Percentiles rank a stretch among this genome's conserved stretches.
Evolutionary conservation across 2,329 filamentous ascomycete species (phyloP).

Genomic region (Aspergillus floridensis): DNA sequence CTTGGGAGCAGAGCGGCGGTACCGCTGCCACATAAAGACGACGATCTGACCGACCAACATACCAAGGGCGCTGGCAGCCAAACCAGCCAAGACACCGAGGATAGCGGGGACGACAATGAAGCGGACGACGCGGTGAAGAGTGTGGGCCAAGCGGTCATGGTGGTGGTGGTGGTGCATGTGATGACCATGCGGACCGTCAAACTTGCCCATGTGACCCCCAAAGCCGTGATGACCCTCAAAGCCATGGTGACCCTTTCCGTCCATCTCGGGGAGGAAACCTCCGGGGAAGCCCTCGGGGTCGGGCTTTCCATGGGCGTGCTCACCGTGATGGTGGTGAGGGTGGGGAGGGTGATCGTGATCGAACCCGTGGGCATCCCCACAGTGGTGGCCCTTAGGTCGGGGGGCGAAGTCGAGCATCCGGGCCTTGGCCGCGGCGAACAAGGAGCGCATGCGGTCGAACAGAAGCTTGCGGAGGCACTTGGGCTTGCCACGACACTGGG

Average conservation of each 20-base stretch:
- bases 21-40: conserved; percentile 46
- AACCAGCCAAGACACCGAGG: conserved; percentile 46
- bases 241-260: conserved; percentile 15
- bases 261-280: background rate
- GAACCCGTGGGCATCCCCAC: conserved; percentile 26
- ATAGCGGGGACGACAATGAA: conserved; percentile 47
- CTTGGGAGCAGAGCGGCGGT: conserved; percentile 31
- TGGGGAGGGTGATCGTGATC: conserved; percentile 11
- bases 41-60: conserved; percentile 49
- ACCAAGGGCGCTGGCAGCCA: conserved; percentile 46
- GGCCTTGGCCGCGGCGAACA: conserved; percentile 39
- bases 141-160: conserved; percentile 38
- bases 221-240: conserved; percentile 12
- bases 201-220: background rate
- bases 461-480: conserved; percentile 41
- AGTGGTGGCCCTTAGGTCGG: conserved; percentile 26
- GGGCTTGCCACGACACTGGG: conserved; percentile 41
- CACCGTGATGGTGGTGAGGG: conserved; percentile 13
- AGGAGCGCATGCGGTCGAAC: conserved; percentile 38
- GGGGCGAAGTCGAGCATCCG: conserved; percentile 33
- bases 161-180: conserved; percentile 32
- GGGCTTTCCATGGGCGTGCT: background rate
- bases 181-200: conserved; percentile 25
- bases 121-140: conserved; percentile 41
- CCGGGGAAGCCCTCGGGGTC: conserved; percentile 10